A percentile compares a stretch with the other conserved stretches of the same genome.
Evolutionary conservation across 1,284 basidiomycete genomes (phyloP).

Genomic region (Takashimella koratensis): DNA sequence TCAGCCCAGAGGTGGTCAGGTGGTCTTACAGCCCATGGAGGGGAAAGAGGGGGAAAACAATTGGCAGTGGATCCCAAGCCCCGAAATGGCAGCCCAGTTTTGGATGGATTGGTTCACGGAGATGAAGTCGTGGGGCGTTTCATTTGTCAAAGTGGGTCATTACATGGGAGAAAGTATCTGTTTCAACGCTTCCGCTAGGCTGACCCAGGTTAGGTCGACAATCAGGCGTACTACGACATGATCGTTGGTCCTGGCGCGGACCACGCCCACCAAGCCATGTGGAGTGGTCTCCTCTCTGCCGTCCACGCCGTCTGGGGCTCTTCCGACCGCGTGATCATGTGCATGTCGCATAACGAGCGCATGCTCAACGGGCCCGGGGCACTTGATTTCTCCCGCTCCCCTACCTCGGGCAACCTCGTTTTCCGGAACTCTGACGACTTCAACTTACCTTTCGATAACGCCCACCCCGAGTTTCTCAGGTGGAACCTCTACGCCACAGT

Average conservation of each 20-base stretch:
- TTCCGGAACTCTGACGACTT: slow-evolving; percentile 40
- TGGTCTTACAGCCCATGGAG: slow-evolving; percentile 4
- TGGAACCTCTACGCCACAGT: slow-evolving; percentile 27
- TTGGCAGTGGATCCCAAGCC: slow-evolving; percentile 20
- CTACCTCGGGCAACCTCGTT: slow-evolving; percentile 20
- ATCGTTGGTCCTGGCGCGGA: slow-evolving; percentile 9
- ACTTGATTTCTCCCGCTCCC: slow-evolving; percentile 14
- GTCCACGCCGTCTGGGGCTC: slow-evolving; percentile 20
- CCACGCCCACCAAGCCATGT: slow-evolving; percentile 16
- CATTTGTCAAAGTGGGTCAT: slow-evolving; percentile 33
- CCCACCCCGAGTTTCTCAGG: slow-evolving; percentile 27
- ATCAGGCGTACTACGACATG: slow-evolving; percentile 23
- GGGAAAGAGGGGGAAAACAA: slow-evolving; percentile 1
- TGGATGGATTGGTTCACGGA: slow-evolving; percentile 35
- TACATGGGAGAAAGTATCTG: background rate
- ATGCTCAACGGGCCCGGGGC: slow-evolving; percentile 28
- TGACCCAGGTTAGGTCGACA: slow-evolving; percentile 21
- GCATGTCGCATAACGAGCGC: slow-evolving; percentile 35
- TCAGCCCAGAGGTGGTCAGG: slow-evolving; percentile 7
- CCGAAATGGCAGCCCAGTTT: slow-evolving; percentile 25
- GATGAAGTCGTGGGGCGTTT: slow-evolving; percentile 24
- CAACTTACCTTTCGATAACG: slow-evolving; percentile 17
- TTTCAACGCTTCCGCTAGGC: background rate
- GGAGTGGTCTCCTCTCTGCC: slow-evolving; percentile 19
- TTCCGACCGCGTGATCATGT: slow-evolving; percentile 27